Percentiles rank a stretch among this genome's conserved stretches.
phyloP scores from a whole-genome alignment of 345 rosid genomes.

The Acer saccharum region DNA sequence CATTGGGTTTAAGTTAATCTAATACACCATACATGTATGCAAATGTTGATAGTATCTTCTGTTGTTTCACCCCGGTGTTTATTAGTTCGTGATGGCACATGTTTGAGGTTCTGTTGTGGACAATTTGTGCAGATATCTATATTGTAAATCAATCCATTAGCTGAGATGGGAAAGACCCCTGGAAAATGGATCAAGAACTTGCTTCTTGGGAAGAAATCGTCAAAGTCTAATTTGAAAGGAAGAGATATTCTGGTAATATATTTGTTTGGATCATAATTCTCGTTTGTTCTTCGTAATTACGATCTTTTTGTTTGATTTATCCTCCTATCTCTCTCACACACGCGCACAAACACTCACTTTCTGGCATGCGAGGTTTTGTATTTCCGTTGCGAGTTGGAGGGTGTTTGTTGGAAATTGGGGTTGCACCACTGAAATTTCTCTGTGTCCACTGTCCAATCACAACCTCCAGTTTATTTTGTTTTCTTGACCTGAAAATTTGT shows the following conservation, averaged over 20 bases:
- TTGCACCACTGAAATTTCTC: background rate
- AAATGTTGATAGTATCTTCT: background rate
- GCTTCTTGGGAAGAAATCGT: constrained; percentile 65
- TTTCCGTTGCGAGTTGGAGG: background rate
- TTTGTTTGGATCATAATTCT: background rate
- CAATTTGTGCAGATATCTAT: constrained; percentile 22
- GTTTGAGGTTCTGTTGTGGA: constrained; percentile 3
- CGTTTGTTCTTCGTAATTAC: background rate
- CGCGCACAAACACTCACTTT: background rate
- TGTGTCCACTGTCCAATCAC: too few species aligned
- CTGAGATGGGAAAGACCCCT: constrained; percentile 74
- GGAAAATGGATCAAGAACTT: constrained; percentile 81
- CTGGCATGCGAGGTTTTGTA: background rate
- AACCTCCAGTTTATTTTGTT: background rate
- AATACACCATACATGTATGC: background rate
- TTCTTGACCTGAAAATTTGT: background rate
- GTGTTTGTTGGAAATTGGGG: background rate
- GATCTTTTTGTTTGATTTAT: background rate
- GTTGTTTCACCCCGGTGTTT: background rate
- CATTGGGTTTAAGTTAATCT: background rate
- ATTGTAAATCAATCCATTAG: background rate
- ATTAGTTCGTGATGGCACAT: background rate
- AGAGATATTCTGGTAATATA: constrained; percentile 47
- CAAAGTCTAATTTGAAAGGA: constrained; percentile 59
- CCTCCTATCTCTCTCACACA: background rate